Percentiles rank a stretch among this genome's conserved stretches.
Conservation (phyloP, 306 rosid genomes). For the Trichosanthes truncata region DNA sequence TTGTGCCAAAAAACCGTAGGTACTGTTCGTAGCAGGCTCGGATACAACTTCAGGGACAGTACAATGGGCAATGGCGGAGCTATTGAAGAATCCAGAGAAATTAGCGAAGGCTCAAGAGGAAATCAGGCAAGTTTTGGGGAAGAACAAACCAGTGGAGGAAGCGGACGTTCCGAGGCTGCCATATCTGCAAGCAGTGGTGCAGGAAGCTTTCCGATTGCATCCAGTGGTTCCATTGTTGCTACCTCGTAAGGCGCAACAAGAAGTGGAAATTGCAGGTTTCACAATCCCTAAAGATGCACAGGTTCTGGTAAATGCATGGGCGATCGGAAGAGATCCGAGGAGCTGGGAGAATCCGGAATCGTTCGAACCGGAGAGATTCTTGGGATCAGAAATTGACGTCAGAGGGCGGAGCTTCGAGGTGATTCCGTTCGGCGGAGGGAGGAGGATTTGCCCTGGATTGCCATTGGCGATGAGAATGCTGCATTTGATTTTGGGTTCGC, state of each 20-base stretch:
- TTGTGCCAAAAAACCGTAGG: neutral
- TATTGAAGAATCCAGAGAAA: neutral
- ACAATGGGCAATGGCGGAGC: conserved; percentile 9
- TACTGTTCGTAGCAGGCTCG: neutral
- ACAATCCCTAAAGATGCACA: neutral
- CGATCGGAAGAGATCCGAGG: neutral
- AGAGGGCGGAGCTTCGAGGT: neutral
- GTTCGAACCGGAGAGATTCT: neutral
- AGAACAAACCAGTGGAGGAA: neutral
- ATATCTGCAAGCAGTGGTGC: neutral
- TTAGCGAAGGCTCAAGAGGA: neutral
- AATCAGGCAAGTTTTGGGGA: neutral
- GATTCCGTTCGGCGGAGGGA: conserved; percentile 6
- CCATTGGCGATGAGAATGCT: conserved; percentile 6
- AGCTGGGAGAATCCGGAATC: neutral
- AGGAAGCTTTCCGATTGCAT: neutral
- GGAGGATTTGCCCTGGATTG: conserved; percentile 6
- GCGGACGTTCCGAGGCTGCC: neutral
- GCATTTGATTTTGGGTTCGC: conserved; percentile 3
- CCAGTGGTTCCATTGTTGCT: conserved; percentile 1
- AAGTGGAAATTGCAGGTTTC: neutral
- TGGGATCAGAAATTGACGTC: neutral
- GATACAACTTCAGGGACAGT: neutral
- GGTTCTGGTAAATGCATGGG: neutral
- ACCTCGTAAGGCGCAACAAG: neutral